Conservation (phyloP, 805 yeast species). For the Starmerella apis region DNA sequence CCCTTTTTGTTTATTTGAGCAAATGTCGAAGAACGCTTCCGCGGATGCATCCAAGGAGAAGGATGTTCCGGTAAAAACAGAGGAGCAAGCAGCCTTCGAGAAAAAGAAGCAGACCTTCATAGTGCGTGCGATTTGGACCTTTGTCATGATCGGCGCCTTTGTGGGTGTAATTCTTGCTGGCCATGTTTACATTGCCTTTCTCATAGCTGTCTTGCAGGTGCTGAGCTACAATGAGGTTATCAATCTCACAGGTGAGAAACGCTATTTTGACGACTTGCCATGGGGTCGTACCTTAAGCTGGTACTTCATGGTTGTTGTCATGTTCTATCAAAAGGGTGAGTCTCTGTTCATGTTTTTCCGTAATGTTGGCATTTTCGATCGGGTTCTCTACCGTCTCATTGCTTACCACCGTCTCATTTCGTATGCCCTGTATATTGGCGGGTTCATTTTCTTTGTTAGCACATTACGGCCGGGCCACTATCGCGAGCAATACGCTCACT, state of each 20-base stretch:
- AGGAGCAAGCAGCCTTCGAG: conserved; percentile 30
- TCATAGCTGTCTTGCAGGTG: conserved; percentile 64
- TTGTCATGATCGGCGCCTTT: conserved; percentile 76
- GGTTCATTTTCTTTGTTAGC: conserved; percentile 81
- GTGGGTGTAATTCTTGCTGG: conserved; percentile 68
- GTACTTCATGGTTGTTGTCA: conserved; percentile 82
- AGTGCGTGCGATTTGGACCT: conserved; percentile 84
- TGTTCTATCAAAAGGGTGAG: conserved; percentile 83
- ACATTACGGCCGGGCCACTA: conserved; percentile 81
- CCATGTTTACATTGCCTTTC: conserved; percentile 64
- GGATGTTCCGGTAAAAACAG: background rate
- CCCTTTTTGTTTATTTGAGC: background rate
- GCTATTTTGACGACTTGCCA: conserved; percentile 71
- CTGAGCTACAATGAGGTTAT: conserved; percentile 87
- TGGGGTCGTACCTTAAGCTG: conserved; percentile 77
- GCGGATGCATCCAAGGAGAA: background rate
- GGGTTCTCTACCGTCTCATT: conserved; percentile 48
- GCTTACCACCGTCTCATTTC: conserved; percentile 74
- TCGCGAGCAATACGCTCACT: conserved; percentile 86
- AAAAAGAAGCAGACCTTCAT: conserved; percentile 73
- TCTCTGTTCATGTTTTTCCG: conserved; percentile 59
- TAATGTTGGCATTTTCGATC: conserved; percentile 43
- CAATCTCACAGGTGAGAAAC: conserved; percentile 71
- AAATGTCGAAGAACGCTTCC: background rate
- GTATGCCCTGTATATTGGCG: conserved; percentile 73